Base-by-base conservation (phyloP, 768 basidiomycete species). In the Trametes gibbosa region DNA sequence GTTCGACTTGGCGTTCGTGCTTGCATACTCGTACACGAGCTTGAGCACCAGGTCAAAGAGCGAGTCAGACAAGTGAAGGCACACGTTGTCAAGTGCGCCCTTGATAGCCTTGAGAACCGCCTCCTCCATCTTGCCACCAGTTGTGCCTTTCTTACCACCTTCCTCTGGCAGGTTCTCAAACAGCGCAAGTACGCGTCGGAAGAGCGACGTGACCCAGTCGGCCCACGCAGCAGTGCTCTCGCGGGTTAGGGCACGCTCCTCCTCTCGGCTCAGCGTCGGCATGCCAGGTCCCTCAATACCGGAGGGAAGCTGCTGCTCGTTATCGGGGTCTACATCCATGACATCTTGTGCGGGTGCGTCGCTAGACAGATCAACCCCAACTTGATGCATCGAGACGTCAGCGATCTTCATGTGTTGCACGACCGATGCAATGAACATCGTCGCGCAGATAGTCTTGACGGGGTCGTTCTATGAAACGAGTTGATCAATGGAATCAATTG, bases 111-210 rank as follows among this genome's bases (percentile, higher is more conserved):
- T 90, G 53, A 92, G 79, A 24, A 91, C 86, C 39, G 73, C 78
- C 64, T 93, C 88, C 76, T 88, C 90, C 74, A 79, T 82, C 70
- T 90, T 90, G n/a, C 91, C 91, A 23, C 91, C 91, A 1, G 92
- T 92, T 35, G 81, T 87, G 62, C 90, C 90, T 73, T 81, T 84
- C 75, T 84, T 85, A 5, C 96, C 96, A 12, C 92, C 94, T 73
- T 96, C 95, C 70, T 98, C 96, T 0, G 95, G 95, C 5, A 98
- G 76, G 69, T 96, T 95, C 75, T 95, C 92, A 68, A 89, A 95
- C 19, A 98, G 74, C 0, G 90, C 83, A 52, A 93, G 77, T 51
- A 93, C 84, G 10, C 91, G 83, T 16, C 89, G 79, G 67, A 93
- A 86, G 29, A 93, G 81, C 21, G 87, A 84, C 0, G 81, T 81